Conservation (phyloP, 306 rosid genomes). For the Glycine tomentella region DNA sequence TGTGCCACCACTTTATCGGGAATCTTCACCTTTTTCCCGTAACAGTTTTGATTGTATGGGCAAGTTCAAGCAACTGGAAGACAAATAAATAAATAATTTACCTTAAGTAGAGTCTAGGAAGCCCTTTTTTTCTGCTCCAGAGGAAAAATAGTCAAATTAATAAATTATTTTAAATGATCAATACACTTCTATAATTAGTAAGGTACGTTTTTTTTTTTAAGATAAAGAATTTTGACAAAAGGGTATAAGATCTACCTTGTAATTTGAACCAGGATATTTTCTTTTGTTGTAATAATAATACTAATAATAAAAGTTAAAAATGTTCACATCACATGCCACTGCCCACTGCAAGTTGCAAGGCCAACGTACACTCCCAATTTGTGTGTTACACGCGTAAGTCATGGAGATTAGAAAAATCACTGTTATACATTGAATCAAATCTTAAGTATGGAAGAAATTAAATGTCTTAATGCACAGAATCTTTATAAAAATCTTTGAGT, state of each 20-base stretch:
- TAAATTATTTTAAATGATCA: not conserved
- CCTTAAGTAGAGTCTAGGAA: not conserved
- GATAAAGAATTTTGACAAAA: not conserved
- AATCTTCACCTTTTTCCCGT: not conserved
- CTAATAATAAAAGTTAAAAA: not conserved
- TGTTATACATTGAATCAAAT: conserved; percentile 45
- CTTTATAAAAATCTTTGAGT: not conserved
- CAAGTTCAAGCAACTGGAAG: conserved; percentile 11
- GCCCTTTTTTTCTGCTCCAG: conserved; percentile 9
- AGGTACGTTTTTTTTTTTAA: not conserved
- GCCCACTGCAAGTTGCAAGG: not conserved
- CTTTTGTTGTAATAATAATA: not conserved
- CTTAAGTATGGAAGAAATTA: conserved; percentile 23
- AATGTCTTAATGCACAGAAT: conserved; percentile 30
- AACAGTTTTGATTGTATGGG: conserved; percentile 15
- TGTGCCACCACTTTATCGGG: conserved; percentile 22
- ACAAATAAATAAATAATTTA: not conserved
- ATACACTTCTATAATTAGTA: conserved; percentile 10
- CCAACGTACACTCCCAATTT: conserved; percentile 8
- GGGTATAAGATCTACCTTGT: conserved; percentile 42
- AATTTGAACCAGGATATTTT: conserved; percentile 18
- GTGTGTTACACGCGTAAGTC: conserved; percentile 15
- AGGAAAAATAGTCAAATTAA: conserved; percentile 11
- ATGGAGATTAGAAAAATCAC: conserved; percentile 34
- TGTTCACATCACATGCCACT: not conserved